Base-by-base conservation (phyloP, 2,329 filamentous ascomycete genomes). In the Aspergillus latus region DNA sequence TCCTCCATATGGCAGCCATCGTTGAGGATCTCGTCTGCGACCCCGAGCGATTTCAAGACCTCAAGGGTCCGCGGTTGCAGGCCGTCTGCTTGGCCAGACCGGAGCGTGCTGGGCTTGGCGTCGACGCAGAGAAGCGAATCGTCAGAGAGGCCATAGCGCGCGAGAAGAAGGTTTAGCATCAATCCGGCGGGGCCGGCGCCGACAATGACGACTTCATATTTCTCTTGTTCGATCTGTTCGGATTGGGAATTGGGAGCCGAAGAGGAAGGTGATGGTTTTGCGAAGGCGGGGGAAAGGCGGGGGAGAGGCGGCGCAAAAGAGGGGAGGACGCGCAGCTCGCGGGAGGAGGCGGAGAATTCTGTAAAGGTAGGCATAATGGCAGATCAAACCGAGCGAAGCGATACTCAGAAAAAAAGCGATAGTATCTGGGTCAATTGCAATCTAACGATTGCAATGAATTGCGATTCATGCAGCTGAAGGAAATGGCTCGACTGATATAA, bases 1-100 rank as follows among this genome's bases (percentile, higher is more conserved):
- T 90, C 87, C 64, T 84, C 69, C 68, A 74, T 70, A 40, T 73
- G 72, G 52, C 72, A 74, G 1, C 72, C 73, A 49, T 75, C 72
- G 4, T 64, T 66, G 28, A 76, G 64, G 36, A 78, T 67, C 52
- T 76, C 71, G 32, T 74, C 72, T 0, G 65, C 69, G 1, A 79
- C 59, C 1, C 75, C 76, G 3, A 78, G 68, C 1, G 72, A 73
- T 48, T 76, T 72, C 4, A 79, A 58, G 5, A 77, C 71, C 57
- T 79, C 76, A 4, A 78, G 64, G 1, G 75, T 78, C 5, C 76
- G 69, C 5, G 74, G 74, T 48, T 76, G 74, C 4, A 78, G 62
- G 0, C 74, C 76, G 58, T 76, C 75, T 1, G 76, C 76, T 52
- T 77, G 75, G 9, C 76, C 76, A 1, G 72, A 71, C 59, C 75